Percentiles rank a stretch among this genome's conserved stretches.
These are phyloP conservation scores for Amaranthus cruentus DNA, from an alignment of 148 eudicot genomes.

Conservation along the genomic window DNA sequence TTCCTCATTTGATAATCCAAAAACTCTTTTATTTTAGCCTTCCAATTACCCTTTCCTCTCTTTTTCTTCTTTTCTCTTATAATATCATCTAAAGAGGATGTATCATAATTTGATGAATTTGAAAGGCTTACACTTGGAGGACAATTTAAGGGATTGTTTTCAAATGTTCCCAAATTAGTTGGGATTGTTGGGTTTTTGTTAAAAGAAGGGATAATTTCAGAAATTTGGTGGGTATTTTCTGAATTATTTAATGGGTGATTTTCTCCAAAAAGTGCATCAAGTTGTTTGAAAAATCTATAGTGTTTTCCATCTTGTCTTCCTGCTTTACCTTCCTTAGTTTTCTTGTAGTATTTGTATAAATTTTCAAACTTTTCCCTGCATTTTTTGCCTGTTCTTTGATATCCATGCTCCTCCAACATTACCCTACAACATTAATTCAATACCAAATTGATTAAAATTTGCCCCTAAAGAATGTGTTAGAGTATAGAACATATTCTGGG, in stretches of 20 bases:
- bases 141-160: conserved; percentile 9
- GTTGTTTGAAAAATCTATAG: conserved; percentile 84
- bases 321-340: conserved; percentile 95
- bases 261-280: conserved; percentile 84
- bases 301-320: conserved; percentile 98
- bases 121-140: conserved; percentile 57
- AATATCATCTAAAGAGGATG: conserved; percentile 48
- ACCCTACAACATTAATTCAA: conserved; percentile 40
- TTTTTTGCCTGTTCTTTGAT: conserved; percentile 96
- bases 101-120: conserved; percentile 51
- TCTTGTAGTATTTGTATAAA: conserved; percentile 93
- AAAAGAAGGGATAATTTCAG: conserved; percentile 18
- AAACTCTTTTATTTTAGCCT: conserved; percentile 63
- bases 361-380: conserved; percentile 98
- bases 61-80: conserved; percentile 31
- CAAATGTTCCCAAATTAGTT: conserved; percentile 8
- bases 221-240: not conserved
- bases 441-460: not conserved
- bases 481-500: too few relatives aligned
- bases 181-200: not conserved
- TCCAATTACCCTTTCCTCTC: conserved; percentile 53
- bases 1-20: conserved; percentile 75
- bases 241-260: conserved; percentile 25
- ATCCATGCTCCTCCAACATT: conserved; percentile 90
- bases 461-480: not conserved